Conservation (phyloP, 345 rosid species). For the Rhodamnia argentea region DNA sequence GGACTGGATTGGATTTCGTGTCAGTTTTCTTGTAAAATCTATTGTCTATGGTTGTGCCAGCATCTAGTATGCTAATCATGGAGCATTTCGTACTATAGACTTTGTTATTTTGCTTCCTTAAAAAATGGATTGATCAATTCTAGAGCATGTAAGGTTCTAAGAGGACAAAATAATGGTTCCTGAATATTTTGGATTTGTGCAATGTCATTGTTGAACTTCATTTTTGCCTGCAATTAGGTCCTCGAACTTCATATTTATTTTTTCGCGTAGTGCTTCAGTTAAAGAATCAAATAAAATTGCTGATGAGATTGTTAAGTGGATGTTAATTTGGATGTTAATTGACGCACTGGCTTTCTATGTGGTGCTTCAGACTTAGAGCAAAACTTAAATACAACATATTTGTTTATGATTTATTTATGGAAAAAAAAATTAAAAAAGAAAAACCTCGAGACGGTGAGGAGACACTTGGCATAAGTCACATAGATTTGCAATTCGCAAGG, state of each 20-base stretch:
- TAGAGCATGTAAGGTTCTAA: rapidly evolving
- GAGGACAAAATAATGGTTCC: neutral
- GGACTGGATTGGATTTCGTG: neutral
- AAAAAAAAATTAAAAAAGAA: neutral
- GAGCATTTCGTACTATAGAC: neutral
- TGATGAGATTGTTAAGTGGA: rapidly evolving
- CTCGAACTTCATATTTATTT: too few species aligned
- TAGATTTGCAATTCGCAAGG: neutral
- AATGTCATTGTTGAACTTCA: too few species aligned
- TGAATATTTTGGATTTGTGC: too few species aligned
- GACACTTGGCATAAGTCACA: neutral
- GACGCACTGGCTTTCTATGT: rapidly evolving
- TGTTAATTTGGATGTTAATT: neutral
- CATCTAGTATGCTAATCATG: neutral
- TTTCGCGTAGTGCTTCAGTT: too few species aligned
- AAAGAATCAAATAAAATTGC: neutral
- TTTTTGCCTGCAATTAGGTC: too few species aligned
- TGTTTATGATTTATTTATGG: neutral
- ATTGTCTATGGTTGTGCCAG: too few species aligned
- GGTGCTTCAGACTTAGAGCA: rapidly evolving
- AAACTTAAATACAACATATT: neutral
- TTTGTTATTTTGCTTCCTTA: neutral
- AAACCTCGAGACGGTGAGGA: rapidly evolving
- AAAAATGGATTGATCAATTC: neutral
- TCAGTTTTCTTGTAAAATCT: neutral